Percentiles rank a stretch among this genome's conserved stretches.
These are phyloP conservation scores for Tetracladium setigerum DNA, from an alignment of 495 filamentous ascomycete species.

Conservation along the genomic window DNA sequence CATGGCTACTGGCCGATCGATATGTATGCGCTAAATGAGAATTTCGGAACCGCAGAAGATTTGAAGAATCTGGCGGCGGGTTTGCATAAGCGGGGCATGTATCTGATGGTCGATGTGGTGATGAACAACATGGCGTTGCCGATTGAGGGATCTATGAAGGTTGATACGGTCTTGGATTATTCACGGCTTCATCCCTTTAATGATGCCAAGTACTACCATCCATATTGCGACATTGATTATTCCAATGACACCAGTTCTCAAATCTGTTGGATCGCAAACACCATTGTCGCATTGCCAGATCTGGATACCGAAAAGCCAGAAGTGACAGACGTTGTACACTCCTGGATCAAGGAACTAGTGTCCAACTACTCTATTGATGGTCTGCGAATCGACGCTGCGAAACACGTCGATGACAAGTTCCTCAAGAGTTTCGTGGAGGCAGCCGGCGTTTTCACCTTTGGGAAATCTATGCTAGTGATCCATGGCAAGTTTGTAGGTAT, in stretches of 20 bases:
- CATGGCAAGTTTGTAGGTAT: conserved; percentile 46
- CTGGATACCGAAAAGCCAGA: conserved; percentile 49
- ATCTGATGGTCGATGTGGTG: conserved; percentile 1
- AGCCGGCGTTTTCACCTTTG: conserved; percentile 61
- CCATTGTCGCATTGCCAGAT: conserved; percentile 54
- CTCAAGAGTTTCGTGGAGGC: conserved; percentile 55
- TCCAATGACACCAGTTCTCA: conserved; percentile 39
- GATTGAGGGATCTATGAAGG: too few relatives aligned
- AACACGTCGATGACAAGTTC: conserved; percentile 62
- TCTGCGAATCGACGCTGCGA: conserved; percentile 65
- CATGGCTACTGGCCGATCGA: conserved; percentile 52
- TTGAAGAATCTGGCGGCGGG: conserved; percentile 48
- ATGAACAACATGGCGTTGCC: neutral
- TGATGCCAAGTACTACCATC: conserved; percentile 51
- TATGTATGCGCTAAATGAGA: conserved; percentile 51
- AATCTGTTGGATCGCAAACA: conserved; percentile 58
- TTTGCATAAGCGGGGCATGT: conserved; percentile 54
- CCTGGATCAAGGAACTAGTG: conserved; percentile 46
- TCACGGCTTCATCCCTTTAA: neutral
- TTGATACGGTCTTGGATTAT: neutral
- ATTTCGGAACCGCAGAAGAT: conserved; percentile 59
- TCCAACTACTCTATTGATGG: conserved; percentile 48
- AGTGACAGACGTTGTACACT: conserved; percentile 48
- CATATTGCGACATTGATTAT: conserved; percentile 50
- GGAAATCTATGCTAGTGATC: conserved; percentile 58